Evolutionary conservation across 768 basidiomycete genomes (phyloP).

Genomic region (Tulasnella sp.): DNA sequence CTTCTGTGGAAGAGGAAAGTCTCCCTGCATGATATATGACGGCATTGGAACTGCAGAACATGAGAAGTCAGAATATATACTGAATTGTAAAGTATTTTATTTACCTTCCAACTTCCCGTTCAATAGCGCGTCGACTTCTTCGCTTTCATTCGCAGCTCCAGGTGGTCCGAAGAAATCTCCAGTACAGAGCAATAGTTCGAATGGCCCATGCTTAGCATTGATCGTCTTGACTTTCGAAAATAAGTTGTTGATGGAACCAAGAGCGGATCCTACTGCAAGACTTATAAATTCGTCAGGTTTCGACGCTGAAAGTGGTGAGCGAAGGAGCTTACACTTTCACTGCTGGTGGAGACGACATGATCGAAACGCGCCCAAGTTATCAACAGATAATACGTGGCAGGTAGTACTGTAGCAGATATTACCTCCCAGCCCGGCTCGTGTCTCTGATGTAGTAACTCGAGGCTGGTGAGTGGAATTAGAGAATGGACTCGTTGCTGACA

Average conservation of each 20-base stretch:
- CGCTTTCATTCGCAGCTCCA: constrained; percentile 47
- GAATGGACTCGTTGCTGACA: constrained; percentile 14
- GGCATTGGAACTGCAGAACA: constrained; percentile 69
- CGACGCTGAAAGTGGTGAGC: neutral
- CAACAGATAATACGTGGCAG: neutral
- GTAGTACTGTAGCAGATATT: neutral
- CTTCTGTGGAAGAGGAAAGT: constrained; percentile 67
- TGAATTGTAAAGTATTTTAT: constrained; percentile 23
- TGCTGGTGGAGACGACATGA: neutral
- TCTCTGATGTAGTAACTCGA: neutral
- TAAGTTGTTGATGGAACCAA: constrained; percentile 72
- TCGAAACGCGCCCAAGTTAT: neutral
- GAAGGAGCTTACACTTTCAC: neutral
- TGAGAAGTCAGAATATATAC: constrained; percentile 36
- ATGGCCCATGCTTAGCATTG: constrained; percentile 91
- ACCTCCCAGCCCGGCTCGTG: neutral
- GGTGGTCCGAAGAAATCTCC: constrained; percentile 84
- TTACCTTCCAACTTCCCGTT: constrained; percentile 69
- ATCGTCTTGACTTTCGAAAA: constrained; percentile 81
- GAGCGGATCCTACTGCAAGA: constrained; percentile 79
- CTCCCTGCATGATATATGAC: constrained; percentile 92
- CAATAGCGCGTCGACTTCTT: constrained; percentile 64
- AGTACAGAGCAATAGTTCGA: constrained; percentile 77
- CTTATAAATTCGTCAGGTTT: constrained; percentile 43
- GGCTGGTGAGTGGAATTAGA: constrained; percentile 8